Percentiles rank a stretch among this genome's conserved stretches.
Conservation (phyloP, 176 grass and related monocot genomes). For the Oryza nivara region DNA sequence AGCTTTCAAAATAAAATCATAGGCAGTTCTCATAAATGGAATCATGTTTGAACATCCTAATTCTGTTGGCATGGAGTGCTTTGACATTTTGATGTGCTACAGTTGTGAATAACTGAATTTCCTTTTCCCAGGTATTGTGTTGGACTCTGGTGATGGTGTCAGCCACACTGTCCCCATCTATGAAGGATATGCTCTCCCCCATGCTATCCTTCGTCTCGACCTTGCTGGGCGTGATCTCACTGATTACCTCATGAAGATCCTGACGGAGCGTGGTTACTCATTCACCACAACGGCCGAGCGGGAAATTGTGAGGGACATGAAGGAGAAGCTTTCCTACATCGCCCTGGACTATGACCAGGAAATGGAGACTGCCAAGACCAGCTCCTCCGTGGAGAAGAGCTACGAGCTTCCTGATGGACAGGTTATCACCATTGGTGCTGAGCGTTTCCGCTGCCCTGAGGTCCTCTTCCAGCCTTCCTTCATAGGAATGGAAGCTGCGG, state of each 20-base stretch:
- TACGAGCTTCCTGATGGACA: conserved; percentile 93
- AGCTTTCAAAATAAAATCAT: not conserved
- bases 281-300: conserved; percentile 97
- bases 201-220: conserved; percentile 91
- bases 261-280: conserved; percentile 92
- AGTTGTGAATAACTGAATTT: conserved; percentile 20
- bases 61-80: not conserved
- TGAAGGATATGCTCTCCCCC: conserved; percentile 92
- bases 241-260: conserved; percentile 93
- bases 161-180: conserved; percentile 97
- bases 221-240: conserved; percentile 89
- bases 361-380: conserved; percentile 80
- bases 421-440: conserved; percentile 90
- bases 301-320: conserved; percentile 97
- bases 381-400: conserved; percentile 88
- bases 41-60: not conserved
- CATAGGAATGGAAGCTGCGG: conserved; percentile 98
- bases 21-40: not conserved
- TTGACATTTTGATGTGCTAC: not conserved
- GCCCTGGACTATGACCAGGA: conserved; percentile 95
- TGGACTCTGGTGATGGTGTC: conserved; percentile 93
- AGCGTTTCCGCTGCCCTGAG: conserved; percentile 96
- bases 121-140: conserved; percentile 67
- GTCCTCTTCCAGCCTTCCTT: conserved; percentile 97
- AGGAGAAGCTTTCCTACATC: conserved; percentile 92